Percentiles rank a stretch among this genome's conserved stretches.
phyloP scores from a whole-genome alignment of 2,329 filamentous ascomycete species.

The Trichoderma afroharzianum region DNA sequence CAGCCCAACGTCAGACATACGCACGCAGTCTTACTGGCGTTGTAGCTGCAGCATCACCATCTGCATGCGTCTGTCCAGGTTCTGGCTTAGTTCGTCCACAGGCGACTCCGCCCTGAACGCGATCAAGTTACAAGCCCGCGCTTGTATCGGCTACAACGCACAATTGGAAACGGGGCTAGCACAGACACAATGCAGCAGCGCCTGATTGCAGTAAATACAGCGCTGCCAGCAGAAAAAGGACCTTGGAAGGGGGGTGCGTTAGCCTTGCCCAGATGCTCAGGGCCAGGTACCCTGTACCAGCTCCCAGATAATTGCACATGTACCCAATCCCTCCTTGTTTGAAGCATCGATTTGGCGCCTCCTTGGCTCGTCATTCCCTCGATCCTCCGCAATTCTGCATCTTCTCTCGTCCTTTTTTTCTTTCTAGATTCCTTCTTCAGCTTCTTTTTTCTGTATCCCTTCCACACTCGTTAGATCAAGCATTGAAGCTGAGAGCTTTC shows the following conservation, averaged over 20 bases:
- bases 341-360: constrained; percentile 15
- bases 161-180: background rate
- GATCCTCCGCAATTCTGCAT: constrained; percentile 13
- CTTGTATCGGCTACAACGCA: background rate
- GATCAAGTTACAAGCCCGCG: background rate
- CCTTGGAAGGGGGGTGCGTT: background rate
- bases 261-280: background rate
- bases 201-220: background rate
- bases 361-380: constrained; percentile 3
- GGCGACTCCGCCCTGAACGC: background rate
- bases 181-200: background rate
- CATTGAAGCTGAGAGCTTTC: background rate
- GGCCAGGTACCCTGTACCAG: constrained; percentile 3
- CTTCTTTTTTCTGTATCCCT: background rate
- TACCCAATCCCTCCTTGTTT: constrained; percentile 8
- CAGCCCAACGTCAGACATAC: background rate
- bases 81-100: background rate
- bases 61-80: background rate
- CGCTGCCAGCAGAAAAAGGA: background rate
- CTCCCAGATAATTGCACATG: background rate
- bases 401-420: background rate
- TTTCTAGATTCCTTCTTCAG: background rate
- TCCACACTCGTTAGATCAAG: constrained; percentile 8
- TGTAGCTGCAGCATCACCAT: background rate
- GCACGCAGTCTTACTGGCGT: background rate